Base-by-base conservation (phyloP, 2,329 filamentous ascomycete species). In the Zymoseptoria brevis region DNA sequence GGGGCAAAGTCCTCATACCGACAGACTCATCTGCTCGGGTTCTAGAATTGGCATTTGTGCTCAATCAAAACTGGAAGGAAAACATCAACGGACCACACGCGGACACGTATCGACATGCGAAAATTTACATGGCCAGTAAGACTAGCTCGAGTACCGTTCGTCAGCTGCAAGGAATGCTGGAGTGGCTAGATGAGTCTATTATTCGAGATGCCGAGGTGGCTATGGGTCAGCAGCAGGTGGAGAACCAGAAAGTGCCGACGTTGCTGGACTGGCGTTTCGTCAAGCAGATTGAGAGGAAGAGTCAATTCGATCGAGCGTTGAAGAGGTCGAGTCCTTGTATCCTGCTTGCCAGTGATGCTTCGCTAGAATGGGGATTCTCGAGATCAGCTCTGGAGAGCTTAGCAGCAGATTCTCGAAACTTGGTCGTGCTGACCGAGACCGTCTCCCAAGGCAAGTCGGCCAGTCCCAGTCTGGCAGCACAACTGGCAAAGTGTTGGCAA, bases 161-260 rank as follows among this genome's bases (percentile, higher is more conserved):
- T 56, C 90, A 96, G 66, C 89, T 93, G 24, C 83, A 92, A 65
- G 96, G 93, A 73, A 96, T 99, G 89, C 79, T 99, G 30, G 94
- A 99, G 71, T 99, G 94, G 94, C 97, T 99, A 92, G 92, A 97
- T 71, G 92, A 96, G 69, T 87, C 86, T 59, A 95, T 99, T 60
- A 88, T 96, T 50, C 86, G 91, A 57, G 93, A 97, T 64, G 75
- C 73, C 62, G 75, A 72, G 57, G 76, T 76, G 53, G 76, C 72
- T 26, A 79, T 79, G 65, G 68, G 57, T 13, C 66, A 69, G 50
- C 65, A 59, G 8, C 73, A 75, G 54, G 68, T 69, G 16, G 77
- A 77, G 24, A 75, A 77, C 13, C 84, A 80, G 66, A 71, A 75
- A 30, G 71, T 73, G 21, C 82, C 82, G 1, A 88, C 89, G 0